phyloP scores from a whole-genome alignment of 768 basidiomycete genomes.

The Xanthoconium purpureum region DNA sequence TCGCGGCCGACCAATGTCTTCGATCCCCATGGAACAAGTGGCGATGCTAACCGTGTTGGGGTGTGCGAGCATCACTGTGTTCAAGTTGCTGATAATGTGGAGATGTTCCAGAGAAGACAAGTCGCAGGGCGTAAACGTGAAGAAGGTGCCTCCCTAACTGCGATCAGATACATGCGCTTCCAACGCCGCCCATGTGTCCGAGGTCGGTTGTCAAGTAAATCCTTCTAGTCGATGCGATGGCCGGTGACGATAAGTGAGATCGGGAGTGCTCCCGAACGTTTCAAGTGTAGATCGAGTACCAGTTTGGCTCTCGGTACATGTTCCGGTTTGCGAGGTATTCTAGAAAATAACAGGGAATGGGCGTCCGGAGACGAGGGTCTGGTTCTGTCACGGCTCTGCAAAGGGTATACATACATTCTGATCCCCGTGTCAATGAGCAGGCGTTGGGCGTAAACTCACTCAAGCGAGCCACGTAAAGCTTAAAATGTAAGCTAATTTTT shows the following conservation, averaged over 20 bases:
- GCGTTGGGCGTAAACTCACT: neutral
- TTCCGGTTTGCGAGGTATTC: neutral
- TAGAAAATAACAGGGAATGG: too few relatives aligned
- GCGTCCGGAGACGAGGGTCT: too few relatives aligned
- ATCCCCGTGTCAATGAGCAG: too few relatives aligned
- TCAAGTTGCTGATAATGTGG: neutral
- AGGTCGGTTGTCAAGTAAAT: slow-evolving; percentile 3
- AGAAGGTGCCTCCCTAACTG: slow-evolving; percentile 2
- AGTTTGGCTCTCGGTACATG: slow-evolving; percentile 1
- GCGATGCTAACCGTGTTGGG: slow-evolving; percentile 2
- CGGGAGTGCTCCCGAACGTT: slow-evolving; percentile 10
- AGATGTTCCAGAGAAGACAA: slow-evolving; percentile 9
- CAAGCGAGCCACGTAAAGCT: too few relatives aligned
- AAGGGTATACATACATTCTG: too few relatives aligned
- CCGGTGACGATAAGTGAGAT: slow-evolving; percentile 18
- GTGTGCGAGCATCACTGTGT: neutral
- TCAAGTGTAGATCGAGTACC: slow-evolving; percentile 8
- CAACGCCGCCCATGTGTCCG: neutral
- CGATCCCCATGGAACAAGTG: slow-evolving; percentile 12
- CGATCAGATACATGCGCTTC: too few relatives aligned
- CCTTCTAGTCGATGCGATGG: slow-evolving; percentile 5
- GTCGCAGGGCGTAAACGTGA: slow-evolving; percentile 12
- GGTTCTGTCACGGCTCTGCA: too few relatives aligned
- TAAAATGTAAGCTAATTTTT: too few relatives aligned
- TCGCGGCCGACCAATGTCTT: neutral